A percentile compares a stretch with the other conserved stretches of the same genome.
Conservation (phyloP, 495 filamentous ascomycete genomes). For the Copromyces sp. region DNA sequence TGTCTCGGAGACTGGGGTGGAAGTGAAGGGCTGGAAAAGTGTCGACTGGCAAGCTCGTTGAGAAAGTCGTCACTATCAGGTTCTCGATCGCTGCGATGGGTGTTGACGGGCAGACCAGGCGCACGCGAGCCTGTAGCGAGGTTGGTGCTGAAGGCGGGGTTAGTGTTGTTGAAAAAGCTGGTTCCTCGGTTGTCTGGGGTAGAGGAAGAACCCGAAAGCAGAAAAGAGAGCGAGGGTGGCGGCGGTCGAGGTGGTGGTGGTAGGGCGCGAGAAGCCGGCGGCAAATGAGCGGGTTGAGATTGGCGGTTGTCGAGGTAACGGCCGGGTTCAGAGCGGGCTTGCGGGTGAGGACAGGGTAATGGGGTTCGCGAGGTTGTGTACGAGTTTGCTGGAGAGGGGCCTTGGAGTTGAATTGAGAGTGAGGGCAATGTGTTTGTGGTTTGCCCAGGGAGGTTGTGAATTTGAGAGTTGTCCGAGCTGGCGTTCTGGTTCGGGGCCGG, state of each 20-base stretch:
- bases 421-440: neutral
- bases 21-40: constrained; percentile 31
- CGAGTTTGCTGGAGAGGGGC: neutral
- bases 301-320: neutral
- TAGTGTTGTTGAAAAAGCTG: neutral
- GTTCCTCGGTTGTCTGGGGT: neutral
- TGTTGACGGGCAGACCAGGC: neutral
- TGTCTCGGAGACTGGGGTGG: constrained; percentile 6
- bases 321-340: neutral
- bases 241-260: neutral
- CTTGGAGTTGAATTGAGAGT: neutral
- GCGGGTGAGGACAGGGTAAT: neutral
- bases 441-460: neutral
- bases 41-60: constrained; percentile 14
- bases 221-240: neutral
- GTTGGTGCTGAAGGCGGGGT: neutral
- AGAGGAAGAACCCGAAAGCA: neutral
- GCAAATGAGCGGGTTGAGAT: neutral
- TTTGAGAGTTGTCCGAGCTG: neutral
- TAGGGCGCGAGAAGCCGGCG: neutral
- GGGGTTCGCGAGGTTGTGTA: neutral
- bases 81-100: neutral
- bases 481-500: neutral
- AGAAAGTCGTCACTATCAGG: constrained; percentile 24
- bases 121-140: neutral